These are phyloP conservation scores for Xylariaceae sp. DNA, from an alignment of 2,329 filamentous ascomycete genomes.

Conservation along the genomic window DNA sequence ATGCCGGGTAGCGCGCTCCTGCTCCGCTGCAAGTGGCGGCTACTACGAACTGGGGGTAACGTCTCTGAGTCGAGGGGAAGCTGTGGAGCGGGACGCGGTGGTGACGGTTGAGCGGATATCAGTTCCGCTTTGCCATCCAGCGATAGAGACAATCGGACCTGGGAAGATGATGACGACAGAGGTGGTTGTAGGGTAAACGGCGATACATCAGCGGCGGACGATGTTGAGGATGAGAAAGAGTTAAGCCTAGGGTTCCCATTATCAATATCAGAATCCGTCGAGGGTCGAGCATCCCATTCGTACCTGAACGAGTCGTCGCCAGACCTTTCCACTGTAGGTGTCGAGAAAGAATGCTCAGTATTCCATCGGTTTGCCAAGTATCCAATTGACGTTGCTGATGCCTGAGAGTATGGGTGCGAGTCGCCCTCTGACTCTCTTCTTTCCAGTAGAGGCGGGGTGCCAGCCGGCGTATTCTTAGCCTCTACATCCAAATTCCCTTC, in stretches of 20 bases:
- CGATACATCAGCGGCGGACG: constrained; percentile 47
- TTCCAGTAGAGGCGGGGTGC: constrained; percentile 36
- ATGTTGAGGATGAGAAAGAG: constrained; percentile 52
- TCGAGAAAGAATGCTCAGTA: constrained; percentile 57
- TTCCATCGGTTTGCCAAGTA: constrained; percentile 67
- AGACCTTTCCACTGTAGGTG: constrained; percentile 50
- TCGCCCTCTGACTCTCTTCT: constrained; percentile 33
- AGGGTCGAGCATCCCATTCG: constrained; percentile 29
- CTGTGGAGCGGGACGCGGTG: constrained; percentile 67
- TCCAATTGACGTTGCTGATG: constrained; percentile 53
- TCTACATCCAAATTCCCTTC: constrained; percentile 25
- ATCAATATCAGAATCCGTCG: constrained; percentile 8
- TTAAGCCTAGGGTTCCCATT: constrained; percentile 46
- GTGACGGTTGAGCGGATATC: constrained; percentile 72
- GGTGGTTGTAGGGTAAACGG: constrained; percentile 47
- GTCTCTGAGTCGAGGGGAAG: constrained; percentile 53
- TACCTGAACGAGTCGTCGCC: constrained; percentile 56
- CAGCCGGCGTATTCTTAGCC: constrained; percentile 23
- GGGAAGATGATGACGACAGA: constrained; percentile 50
- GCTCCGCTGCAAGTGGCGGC: constrained; percentile 69
- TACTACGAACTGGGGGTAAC: constrained; percentile 55
- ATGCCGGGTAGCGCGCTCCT: constrained; percentile 69
- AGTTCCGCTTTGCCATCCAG: constrained; percentile 91
- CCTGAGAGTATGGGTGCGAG: constrained; percentile 44
- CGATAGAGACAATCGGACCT: constrained; percentile 80